Conservation (phyloP, 2,329 filamentous ascomycete genomes). For the Paracamarosporium sp. region DNA sequence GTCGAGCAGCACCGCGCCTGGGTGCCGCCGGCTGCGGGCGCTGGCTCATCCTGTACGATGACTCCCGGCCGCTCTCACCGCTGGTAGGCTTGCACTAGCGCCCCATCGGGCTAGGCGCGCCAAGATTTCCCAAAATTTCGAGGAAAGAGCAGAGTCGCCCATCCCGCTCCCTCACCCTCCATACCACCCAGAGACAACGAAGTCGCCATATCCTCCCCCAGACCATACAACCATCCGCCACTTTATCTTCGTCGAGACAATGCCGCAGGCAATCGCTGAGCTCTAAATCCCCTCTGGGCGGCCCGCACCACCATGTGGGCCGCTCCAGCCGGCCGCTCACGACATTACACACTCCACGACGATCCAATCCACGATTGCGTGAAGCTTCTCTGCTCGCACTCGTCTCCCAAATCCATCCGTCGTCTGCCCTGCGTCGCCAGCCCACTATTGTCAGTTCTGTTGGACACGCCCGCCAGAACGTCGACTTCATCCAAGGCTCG, state of each 20-base stretch:
- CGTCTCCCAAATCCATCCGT: slow-evolving; percentile 37
- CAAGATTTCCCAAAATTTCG: slow-evolving; percentile 27
- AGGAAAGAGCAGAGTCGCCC: not conserved
- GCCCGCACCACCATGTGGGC: slow-evolving; percentile 60
- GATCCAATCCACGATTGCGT: slow-evolving; percentile 47
- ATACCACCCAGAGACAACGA: slow-evolving; percentile 47
- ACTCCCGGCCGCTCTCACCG: slow-evolving; percentile 28
- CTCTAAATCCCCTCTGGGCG: slow-evolving; percentile 90
- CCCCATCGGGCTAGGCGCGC: slow-evolving; percentile 11
- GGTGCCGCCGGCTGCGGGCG: not conserved
- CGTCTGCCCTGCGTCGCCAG: slow-evolving; percentile 40
- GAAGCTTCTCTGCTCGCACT: slow-evolving; percentile 41
- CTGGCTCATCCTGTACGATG: slow-evolving; percentile 7
- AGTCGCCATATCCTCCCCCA: slow-evolving; percentile 38
- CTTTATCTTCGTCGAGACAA: slow-evolving; percentile 53
- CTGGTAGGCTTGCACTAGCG: slow-evolving; percentile 23
- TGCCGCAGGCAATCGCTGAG: slow-evolving; percentile 59
- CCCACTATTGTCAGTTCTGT: slow-evolving; percentile 41
- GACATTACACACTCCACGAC: slow-evolving; percentile 68
- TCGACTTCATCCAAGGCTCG: slow-evolving; percentile 41
- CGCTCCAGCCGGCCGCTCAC: slow-evolving; percentile 83
- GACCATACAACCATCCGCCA: slow-evolving; percentile 32
- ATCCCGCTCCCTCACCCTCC: slow-evolving; percentile 33
- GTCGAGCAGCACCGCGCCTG: not conserved
- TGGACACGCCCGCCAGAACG: slow-evolving; percentile 31